Base-by-base conservation (phyloP, 306 rosid genomes). In the Spatholobus suberectus region DNA sequence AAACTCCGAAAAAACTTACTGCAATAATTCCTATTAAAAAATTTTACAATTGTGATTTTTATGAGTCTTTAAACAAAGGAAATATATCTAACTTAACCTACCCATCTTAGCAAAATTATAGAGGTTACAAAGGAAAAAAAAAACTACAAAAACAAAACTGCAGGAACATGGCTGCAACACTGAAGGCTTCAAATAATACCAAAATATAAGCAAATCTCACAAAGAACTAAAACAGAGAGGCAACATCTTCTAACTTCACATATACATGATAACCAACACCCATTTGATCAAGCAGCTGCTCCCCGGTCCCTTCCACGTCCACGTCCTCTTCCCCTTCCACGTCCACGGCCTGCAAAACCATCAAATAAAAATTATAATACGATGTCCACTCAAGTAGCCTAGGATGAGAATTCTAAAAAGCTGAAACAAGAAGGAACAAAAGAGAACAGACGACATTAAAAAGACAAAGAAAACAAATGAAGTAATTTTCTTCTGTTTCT, bases 271-370 rank as follows among this genome's bases (percentile, higher is more conserved):
- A 79, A 62, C 55, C 86, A 63, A 79, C 84, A 68, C 66, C 72
- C 75, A 83, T 51, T 73, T 51, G 62, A 82, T 90, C 90, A 94
- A 61, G 90, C 89, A 80, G 89, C 92, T 13, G 75, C 89, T 80
- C 88, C 97, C 62, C 86, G 86, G 47, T 80, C 90, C 6, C 86
- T 92, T 5, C 96, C 96, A 49, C 87, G 90, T 1, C 94, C 96
- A 68, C 90, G 84, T 12, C 92, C 91, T 86, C 97, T 86, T 57
- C 95, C 95, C 89, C 97, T 86, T 69, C 96, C 96, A 67, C 91
- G 96, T 7, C 90, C 97, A 6, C 91, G 90, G 32, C 96, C 93
- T 91, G 68, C 86, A 76, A 75, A 76, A 75, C 41, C 87, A 74
- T 66, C 74, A 77, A 26, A 83, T 12, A 49, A 40, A 37, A 70